These are phyloP conservation scores for Backusella tuberculispora DNA, from an alignment of 192 early-diverging fungal species.

Conservation along the genomic window DNA sequence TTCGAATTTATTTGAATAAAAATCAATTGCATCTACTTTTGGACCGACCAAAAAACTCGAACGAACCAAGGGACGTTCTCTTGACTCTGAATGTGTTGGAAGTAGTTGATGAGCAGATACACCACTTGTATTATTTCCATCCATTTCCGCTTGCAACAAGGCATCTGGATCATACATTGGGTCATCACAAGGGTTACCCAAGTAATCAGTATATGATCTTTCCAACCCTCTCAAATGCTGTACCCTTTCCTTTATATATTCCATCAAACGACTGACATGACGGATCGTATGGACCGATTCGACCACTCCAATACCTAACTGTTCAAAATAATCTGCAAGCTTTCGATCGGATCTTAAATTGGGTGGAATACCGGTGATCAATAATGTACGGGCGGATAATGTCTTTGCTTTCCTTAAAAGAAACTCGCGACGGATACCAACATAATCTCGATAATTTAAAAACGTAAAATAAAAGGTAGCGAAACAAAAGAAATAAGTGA, in stretches of 20 bases:
- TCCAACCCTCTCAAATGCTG: constrained; percentile 60
- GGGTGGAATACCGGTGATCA: constrained; percentile 69
- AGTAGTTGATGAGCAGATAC: constrained; percentile 11
- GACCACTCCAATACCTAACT: constrained; percentile 61
- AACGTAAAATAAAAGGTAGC: constrained; percentile 53
- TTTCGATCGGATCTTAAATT: constrained; percentile 54
- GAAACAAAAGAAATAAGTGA: constrained; percentile 60
- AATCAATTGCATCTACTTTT: constrained; percentile 71
- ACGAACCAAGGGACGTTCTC: constrained; percentile 47
- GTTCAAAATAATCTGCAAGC: constrained; percentile 70
- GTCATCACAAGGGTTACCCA: constrained; percentile 72
- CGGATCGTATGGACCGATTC: constrained; percentile 67
- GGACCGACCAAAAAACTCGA: constrained; percentile 54
- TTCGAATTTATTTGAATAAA: constrained; percentile 58
- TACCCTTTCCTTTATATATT: constrained; percentile 58
- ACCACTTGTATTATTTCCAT: constrained; percentile 1
- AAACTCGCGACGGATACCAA: constrained; percentile 49
- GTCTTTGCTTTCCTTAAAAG: constrained; percentile 44
- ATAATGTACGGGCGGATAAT: constrained; percentile 63
- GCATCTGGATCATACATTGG: constrained; percentile 63
- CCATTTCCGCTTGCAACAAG: constrained; percentile 42
- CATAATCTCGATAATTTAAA: constrained; percentile 56
- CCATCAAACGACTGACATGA: constrained; percentile 58
- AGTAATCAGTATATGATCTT: constrained; percentile 54
- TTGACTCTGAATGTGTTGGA: constrained; percentile 15